phyloP scores from a whole-genome alignment of 2,329 filamentous ascomycete genomes.

The Penicillium sclerotiorum region DNA sequence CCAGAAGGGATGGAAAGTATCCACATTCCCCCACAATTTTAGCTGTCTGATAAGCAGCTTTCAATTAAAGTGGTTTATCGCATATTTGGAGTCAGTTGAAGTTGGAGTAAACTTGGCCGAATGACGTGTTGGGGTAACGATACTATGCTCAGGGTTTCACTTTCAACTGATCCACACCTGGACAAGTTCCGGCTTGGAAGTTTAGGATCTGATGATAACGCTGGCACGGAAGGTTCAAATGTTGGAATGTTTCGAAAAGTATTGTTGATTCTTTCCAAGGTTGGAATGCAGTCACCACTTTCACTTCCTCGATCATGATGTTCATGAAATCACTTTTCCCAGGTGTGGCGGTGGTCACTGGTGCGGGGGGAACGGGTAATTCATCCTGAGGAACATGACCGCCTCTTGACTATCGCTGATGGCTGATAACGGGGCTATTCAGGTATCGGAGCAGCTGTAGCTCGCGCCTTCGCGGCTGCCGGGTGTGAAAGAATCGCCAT shows the following conservation, averaged over 20 bases:
- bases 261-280: no score
- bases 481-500: constrained; percentile 58
- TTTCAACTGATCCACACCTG: no score
- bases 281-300: no score
- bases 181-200: no score
- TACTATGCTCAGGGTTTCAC: no score
- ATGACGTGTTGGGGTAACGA: no score
- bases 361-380: constrained; percentile 52
- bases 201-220: no score
- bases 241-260: no score
- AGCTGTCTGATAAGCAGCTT: constrained; percentile 14
- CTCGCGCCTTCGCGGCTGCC: constrained; percentile 52
- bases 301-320: no score
- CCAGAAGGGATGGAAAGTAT: constrained; percentile 3
- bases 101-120: constrained; percentile 10
- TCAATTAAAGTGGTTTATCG: no score
- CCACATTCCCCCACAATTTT: constrained; percentile 19
- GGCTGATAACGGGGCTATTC: neutral
- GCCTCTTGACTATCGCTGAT: neutral
- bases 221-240: no score
- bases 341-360: constrained; percentile 52
- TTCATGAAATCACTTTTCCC: constrained; percentile 35
- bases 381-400: neutral
- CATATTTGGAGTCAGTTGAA: no score
- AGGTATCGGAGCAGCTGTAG: constrained; percentile 61